phyloP scores from a whole-genome alignment of 2,329 filamentous ascomycete genomes.

The Hypoxylon sp. region DNA sequence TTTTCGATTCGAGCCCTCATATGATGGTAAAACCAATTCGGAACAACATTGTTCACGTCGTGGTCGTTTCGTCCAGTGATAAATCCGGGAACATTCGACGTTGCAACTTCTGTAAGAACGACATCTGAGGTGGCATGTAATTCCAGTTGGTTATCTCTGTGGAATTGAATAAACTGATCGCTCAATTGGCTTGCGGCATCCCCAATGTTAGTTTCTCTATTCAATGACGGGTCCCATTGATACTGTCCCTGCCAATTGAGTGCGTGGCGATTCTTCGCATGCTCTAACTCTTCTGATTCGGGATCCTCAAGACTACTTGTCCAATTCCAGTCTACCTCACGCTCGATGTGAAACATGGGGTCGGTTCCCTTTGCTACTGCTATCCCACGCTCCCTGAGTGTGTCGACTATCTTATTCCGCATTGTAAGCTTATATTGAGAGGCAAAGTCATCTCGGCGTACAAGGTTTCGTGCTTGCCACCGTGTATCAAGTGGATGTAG shows the following conservation, averaged over 20 bases:
- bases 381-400: slow-evolving; percentile 14
- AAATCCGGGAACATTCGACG: not conserved
- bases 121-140: not conserved
- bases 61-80: not conserved
- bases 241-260: not conserved
- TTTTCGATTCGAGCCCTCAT: not conserved
- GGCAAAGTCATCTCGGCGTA: accelerated
- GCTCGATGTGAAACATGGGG: accelerated
- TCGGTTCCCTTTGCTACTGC: slow-evolving; percentile 17
- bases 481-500: slow-evolving; percentile 42
- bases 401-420: slow-evolving; percentile 43
- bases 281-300: not conserved
- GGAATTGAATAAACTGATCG: not conserved
- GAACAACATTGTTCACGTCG: not conserved
- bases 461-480: slow-evolving; percentile 21
- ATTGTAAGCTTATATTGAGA: slow-evolving; percentile 13
- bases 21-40: not conserved
- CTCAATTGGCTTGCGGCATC: not conserved
- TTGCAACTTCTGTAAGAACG: not conserved
- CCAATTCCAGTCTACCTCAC: slow-evolving; percentile 6
- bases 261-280: not conserved
- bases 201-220: not conserved
- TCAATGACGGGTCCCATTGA: not conserved
- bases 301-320: slow-evolving; percentile 25
- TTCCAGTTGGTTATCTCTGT: not conserved